phyloP scores from a whole-genome alignment of 2,329 filamentous ascomycete species.

The Amylocarpus encephaloides region DNA sequence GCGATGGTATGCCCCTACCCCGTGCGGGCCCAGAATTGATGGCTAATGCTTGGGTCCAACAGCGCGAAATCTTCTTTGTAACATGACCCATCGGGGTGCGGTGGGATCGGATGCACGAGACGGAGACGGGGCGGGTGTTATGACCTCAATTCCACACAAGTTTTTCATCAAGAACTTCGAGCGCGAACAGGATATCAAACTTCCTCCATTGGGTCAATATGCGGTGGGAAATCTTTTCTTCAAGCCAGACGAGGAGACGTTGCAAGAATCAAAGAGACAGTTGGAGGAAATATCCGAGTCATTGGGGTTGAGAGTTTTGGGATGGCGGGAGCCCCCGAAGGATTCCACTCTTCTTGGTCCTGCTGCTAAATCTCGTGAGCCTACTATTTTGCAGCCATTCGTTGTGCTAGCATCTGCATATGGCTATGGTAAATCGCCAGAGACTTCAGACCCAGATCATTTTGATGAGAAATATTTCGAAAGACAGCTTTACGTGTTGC shows the following conservation, averaged over 20 bases:
- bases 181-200: constrained; percentile 77
- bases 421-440: constrained; percentile 71
- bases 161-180: constrained; percentile 99
- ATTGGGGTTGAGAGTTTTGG: constrained; percentile 81
- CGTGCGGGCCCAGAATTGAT: neutral
- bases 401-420: constrained; percentile 83
- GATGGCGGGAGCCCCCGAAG: constrained; percentile 92
- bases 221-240: constrained; percentile 98
- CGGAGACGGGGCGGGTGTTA: constrained; percentile 96
- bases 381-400: constrained; percentile 91
- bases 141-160: constrained; percentile 97
- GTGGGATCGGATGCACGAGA: constrained; percentile 97
- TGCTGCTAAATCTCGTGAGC: constrained; percentile 88
- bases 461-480: constrained; percentile 87
- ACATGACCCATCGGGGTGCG: constrained; percentile 99
- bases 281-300: constrained; percentile 92
- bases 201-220: constrained; percentile 87
- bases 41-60: constrained; percentile 31
- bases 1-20: constrained; percentile 64
- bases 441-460: constrained; percentile 67
- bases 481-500: constrained; percentile 85
- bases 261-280: constrained; percentile 83
- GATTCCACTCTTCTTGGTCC: constrained; percentile 91
- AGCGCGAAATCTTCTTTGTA: constrained; percentile 93
- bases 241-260: constrained; percentile 86